phyloP scores from a whole-genome alignment of 305 asterid genomes.

The Solanum hybrid region DNA sequence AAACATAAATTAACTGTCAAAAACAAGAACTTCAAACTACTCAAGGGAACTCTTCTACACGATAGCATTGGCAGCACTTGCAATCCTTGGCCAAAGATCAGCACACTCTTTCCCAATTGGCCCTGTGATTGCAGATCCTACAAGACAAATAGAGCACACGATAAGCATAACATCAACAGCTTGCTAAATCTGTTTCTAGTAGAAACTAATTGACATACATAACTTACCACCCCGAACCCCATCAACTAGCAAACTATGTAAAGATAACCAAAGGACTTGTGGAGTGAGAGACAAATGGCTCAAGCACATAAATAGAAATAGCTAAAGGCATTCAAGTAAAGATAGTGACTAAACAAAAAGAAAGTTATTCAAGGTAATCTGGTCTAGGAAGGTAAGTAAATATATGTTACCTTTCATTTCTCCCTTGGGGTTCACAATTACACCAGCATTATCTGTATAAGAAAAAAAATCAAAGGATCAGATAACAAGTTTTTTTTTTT shows the following conservation, averaged over 20 bases:
- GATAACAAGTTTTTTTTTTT: neutral
- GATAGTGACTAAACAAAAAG: neutral
- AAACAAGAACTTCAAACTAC: neutral
- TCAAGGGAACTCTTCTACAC: slow-evolving; percentile 17
- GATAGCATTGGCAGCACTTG: slow-evolving; percentile 59
- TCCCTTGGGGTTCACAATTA: slow-evolving; percentile 62
- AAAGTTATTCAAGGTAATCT: neutral
- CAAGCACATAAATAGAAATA: neutral
- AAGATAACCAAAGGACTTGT: neutral
- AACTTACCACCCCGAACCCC: too few relatives aligned
- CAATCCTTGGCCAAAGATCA: slow-evolving; percentile 64
- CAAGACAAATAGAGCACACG: neutral
- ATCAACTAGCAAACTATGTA: too few relatives aligned
- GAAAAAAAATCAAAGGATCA: neutral
- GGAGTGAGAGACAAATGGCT: neutral
- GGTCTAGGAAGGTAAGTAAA: neutral
- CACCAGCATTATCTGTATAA: slow-evolving; percentile 58
- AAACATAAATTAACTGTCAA: neutral
- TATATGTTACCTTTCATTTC: slow-evolving; percentile 49
- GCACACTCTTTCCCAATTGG: slow-evolving; percentile 65
- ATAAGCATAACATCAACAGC: neutral
- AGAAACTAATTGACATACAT: neutral
- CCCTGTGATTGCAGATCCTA: slow-evolving; percentile 60
- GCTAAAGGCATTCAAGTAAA: neutral
- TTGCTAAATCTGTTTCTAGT: neutral